Evolutionary conservation across 108 stramenopile species (phyloP).

Genomic region (Cylindrotheca closterium): DNA sequence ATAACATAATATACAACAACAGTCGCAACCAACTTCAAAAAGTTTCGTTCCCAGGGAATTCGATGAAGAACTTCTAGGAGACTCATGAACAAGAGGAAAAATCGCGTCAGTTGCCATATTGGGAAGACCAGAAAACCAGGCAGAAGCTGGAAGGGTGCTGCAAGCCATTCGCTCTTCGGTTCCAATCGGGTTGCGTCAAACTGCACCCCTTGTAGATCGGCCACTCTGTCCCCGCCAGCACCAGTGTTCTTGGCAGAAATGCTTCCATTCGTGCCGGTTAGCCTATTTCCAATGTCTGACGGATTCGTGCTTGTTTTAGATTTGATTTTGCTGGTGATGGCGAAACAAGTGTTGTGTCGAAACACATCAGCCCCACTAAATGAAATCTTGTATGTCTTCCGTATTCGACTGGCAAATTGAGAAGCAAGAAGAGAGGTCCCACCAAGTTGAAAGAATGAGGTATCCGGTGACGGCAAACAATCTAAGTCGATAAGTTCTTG

Average conservation of each 20-base stretch:
- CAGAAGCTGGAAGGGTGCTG: slow-evolving; percentile 32
- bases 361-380: slow-evolving; percentile 60
- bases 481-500: slow-evolving; percentile 56
- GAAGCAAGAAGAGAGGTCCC: slow-evolving; percentile 56
- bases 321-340: slow-evolving; percentile 42
- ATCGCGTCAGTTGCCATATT: slow-evolving; percentile 37
- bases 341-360: slow-evolving; percentile 37
- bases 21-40: slow-evolving; percentile 28
- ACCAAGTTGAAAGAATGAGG: slow-evolving; percentile 60
- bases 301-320: too few relatives aligned
- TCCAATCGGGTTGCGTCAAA: slow-evolving; percentile 2
- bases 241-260: neutral
- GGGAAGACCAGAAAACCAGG: slow-evolving; percentile 44
- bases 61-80: slow-evolving; percentile 17
- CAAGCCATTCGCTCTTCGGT: neutral
- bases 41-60: slow-evolving; percentile 11
- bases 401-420: slow-evolving; percentile 49
- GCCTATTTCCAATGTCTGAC: too few relatives aligned
- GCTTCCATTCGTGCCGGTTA: too few relatives aligned
- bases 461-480: slow-evolving; percentile 45
- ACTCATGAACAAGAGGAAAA: slow-evolving; percentile 35
- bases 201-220: neutral
- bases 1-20: slow-evolving; percentile 25
- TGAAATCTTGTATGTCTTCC: slow-evolving; percentile 36
- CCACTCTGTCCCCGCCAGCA: neutral